These are phyloP conservation scores for Aspergillus affinis DNA, from an alignment of 495 filamentous ascomycete genomes.

Conservation along the genomic window DNA sequence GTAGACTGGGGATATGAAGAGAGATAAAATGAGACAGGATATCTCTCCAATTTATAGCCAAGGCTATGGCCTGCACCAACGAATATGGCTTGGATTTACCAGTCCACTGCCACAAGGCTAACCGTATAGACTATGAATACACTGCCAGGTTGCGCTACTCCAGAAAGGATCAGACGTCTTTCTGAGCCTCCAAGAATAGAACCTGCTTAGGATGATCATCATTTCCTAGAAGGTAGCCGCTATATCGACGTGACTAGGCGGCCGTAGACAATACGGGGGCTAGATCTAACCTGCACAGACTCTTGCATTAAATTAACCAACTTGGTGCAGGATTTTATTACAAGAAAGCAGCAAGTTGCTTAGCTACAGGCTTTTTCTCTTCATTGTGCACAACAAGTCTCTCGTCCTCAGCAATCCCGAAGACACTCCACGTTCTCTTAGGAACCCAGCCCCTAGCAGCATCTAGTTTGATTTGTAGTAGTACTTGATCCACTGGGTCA, in stretches of 20 bases:
- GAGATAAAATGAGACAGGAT: background rate
- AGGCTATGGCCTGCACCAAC: background rate
- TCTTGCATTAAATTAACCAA: background rate
- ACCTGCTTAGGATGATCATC: conserved; percentile 4
- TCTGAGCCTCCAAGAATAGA: conserved; percentile 3
- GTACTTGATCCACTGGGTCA: conserved; percentile 2
- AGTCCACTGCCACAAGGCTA: background rate
- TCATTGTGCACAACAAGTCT: conserved; percentile 2
- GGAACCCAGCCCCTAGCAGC: conserved; percentile 3
- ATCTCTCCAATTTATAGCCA: background rate
- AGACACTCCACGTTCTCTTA: background rate
- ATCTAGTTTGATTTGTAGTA: conserved; percentile 4
- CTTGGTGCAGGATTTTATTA: background rate
- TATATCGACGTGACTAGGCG: background rate
- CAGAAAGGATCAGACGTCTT: background rate
- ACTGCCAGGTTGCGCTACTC: background rate
- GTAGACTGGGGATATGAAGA: background rate
- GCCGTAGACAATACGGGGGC: background rate
- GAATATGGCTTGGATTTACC: conserved; percentile 1
- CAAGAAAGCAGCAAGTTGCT: conserved; percentile 5
- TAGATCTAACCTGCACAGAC: conserved; percentile 2
- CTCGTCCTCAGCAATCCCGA: conserved; percentile 1
- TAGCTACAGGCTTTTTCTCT: conserved; percentile 4
- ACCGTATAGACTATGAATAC: background rate
- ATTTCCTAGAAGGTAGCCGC: conserved; percentile 2